phyloP scores from a whole-genome alignment of 352 stramenopile species.

The Phytopythium vexans region DNA sequence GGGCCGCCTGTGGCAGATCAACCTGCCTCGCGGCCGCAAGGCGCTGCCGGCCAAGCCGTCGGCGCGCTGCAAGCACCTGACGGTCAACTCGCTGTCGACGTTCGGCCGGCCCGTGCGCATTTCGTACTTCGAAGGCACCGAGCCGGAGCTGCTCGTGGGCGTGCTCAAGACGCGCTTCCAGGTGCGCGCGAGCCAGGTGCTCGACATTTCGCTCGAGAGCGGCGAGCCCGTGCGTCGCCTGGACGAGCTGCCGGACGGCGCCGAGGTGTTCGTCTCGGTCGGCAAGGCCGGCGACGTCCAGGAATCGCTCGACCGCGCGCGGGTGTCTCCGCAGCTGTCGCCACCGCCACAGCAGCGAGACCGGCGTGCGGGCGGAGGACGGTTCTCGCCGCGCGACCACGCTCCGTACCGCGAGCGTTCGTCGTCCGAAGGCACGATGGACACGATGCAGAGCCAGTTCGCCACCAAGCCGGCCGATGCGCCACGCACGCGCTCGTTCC shows the following conservation, averaged over 20 bases:
- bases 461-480: constrained; percentile 21
- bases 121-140: constrained; percentile 77
- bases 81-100: constrained; percentile 75
- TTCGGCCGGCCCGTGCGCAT: constrained; percentile 79
- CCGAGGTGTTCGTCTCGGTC: constrained; percentile 71
- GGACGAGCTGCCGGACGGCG: constrained; percentile 59
- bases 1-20: constrained; percentile 75
- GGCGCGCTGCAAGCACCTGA: constrained; percentile 60
- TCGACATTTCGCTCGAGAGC: constrained; percentile 72
- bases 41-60: constrained; percentile 39
- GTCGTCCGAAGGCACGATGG: constrained; percentile 49
- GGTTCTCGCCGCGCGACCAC: constrained; percentile 29
- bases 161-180: constrained; percentile 79
- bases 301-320: constrained; percentile 32
- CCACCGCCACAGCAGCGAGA: constrained; percentile 18
- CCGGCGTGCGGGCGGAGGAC: constrained; percentile 11
- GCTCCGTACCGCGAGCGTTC: constrained; percentile 41
- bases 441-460: constrained; percentile 26
- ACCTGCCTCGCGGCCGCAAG: constrained; percentile 68
- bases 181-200: constrained; percentile 69
- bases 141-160: constrained; percentile 66
- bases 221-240: constrained; percentile 53
- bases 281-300: constrained; percentile 79
- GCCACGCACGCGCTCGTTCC: constrained; percentile 49
- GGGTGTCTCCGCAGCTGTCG: constrained; percentile 11